phyloP scores from a whole-genome alignment of 75 land plant genomes.

The Gnetum montanum region DNA sequence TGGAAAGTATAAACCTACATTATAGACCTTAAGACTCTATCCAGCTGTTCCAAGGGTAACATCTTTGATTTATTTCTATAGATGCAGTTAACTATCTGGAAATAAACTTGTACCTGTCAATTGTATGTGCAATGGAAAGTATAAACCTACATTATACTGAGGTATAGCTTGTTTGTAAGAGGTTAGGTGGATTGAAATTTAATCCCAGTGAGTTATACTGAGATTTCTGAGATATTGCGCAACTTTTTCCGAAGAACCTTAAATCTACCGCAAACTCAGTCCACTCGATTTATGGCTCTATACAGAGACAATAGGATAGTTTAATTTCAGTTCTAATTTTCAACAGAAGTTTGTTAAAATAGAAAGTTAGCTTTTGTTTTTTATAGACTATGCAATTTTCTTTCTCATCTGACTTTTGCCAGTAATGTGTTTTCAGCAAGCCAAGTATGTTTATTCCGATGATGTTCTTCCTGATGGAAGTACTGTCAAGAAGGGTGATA shows the following conservation, averaged over 20 bases:
- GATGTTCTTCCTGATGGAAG: conserved; percentile 43
- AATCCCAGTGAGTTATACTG: too few species aligned
- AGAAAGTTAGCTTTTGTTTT: not conserved
- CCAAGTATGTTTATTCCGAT: conserved; percentile 22
- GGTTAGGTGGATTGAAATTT: too few species aligned
- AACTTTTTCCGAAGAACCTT: not conserved
- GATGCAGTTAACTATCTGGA: too few species aligned
- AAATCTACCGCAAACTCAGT: not conserved
- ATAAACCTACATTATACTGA: conserved; percentile 66
- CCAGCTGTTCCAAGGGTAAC: conserved; percentile 78
- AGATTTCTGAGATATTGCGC: too few species aligned
- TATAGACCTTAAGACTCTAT: conserved; percentile 69
- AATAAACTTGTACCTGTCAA: too few species aligned
- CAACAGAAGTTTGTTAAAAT: not conserved
- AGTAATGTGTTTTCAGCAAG: conserved; percentile 33
- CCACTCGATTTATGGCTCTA: not conserved
- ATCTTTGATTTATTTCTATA: too few species aligned
- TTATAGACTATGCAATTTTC: not conserved
- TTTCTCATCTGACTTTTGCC: not conserved
- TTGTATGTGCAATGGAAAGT: too few species aligned
- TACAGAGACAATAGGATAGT: not conserved
- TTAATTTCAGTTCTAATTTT: too few species aligned
- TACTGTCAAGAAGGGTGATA: conserved; percentile 21
- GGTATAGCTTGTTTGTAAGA: too few species aligned
- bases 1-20: conserved; percentile 59